A percentile compares a stretch with the other conserved stretches of the same genome.
phyloP scores from a whole-genome alignment of 1,284 basidiomycete genomes.

The Naganishia cerealis region DNA sequence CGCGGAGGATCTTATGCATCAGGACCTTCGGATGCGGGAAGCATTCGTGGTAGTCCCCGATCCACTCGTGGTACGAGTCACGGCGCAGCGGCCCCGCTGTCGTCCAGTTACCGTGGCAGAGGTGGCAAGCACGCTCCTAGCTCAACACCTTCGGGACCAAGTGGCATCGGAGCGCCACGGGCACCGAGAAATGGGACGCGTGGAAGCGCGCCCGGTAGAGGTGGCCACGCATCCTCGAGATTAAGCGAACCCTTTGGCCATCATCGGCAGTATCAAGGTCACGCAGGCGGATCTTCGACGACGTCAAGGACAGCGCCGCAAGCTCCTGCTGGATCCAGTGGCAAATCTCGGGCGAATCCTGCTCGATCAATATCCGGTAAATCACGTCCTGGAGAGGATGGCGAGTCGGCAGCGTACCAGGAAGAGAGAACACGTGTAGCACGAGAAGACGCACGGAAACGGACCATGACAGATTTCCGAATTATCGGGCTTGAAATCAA shows the following conservation, averaged over 20 bases:
- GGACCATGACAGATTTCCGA: constrained; percentile 93
- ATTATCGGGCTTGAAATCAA: constrained; percentile 80
- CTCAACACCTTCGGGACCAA: background rate
- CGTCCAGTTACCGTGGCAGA: constrained; percentile 17
- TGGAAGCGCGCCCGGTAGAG: constrained; percentile 19
- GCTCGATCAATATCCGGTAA: constrained; percentile 31
- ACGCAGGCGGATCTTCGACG: background rate
- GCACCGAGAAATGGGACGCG: constrained; percentile 9
- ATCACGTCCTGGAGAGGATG: constrained; percentile 15
- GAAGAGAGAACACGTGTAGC: constrained; percentile 41
- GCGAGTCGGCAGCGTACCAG: constrained; percentile 18
- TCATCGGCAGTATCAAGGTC: constrained; percentile 9
- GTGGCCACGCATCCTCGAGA: constrained; percentile 12
- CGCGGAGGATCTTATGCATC: constrained; percentile 20
- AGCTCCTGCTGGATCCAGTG: constrained; percentile 9
- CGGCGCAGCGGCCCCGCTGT: constrained; percentile 12
- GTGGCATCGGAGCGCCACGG: constrained; percentile 4
- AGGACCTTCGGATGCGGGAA: constrained; percentile 17
- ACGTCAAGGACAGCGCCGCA: background rate
- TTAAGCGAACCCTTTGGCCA: constrained; percentile 15
- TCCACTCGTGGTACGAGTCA: constrained; percentile 4
- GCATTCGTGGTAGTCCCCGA: constrained; percentile 11
- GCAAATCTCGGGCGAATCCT: constrained; percentile 28
- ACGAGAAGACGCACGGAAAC: constrained; percentile 64
- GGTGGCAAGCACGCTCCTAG: constrained; percentile 10